Evolutionary conservation across 148 eudicot species (phyloP).

Genomic region (Linanthus parryae): DNA sequence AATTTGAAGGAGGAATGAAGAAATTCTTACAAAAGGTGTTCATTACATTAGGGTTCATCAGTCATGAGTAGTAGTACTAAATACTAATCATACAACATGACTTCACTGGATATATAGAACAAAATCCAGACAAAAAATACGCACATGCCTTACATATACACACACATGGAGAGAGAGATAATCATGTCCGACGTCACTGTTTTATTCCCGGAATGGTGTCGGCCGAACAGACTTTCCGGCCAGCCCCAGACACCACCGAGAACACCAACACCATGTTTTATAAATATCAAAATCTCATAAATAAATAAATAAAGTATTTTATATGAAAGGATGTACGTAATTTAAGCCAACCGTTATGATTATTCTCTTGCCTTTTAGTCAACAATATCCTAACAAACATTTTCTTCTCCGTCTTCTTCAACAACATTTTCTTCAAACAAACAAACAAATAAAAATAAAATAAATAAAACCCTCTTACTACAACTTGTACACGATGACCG

Average conservation of each 20-base stretch:
- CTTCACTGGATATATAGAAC: too few relatives aligned
- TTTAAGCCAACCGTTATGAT: conserved; percentile 35
- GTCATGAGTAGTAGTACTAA: too few relatives aligned
- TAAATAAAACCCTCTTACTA: conserved; percentile 15
- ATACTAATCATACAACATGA: too few relatives aligned
- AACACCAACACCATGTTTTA: conserved; percentile 1
- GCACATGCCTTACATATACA: not conserved
- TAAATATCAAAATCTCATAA: not conserved
- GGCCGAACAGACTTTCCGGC: conserved; percentile 27
- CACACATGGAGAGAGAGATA: not conserved
- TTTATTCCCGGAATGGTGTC: conserved; percentile 23
- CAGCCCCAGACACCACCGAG: too few relatives aligned
- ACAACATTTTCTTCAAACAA: not conserved
- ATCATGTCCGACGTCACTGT: conserved; percentile 30
- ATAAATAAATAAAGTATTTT: not conserved
- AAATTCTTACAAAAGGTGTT: too few relatives aligned
- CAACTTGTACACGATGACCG: conserved; percentile 3
- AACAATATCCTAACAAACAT: conserved; percentile 55
- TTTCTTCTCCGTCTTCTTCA: conserved; percentile 1
- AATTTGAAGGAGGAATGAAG: too few relatives aligned
- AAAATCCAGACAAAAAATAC: too few relatives aligned
- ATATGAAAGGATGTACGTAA: conserved; percentile 28
- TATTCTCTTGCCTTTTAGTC: conserved; percentile 34
- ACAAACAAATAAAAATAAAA: not conserved
- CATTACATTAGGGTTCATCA: too few relatives aligned